A percentile compares a stretch with the other conserved stretches of the same genome.
Evolutionary conservation across 1,139 yeast genomes (phyloP).

Genomic region (Kluyveromyces sp.): DNA sequence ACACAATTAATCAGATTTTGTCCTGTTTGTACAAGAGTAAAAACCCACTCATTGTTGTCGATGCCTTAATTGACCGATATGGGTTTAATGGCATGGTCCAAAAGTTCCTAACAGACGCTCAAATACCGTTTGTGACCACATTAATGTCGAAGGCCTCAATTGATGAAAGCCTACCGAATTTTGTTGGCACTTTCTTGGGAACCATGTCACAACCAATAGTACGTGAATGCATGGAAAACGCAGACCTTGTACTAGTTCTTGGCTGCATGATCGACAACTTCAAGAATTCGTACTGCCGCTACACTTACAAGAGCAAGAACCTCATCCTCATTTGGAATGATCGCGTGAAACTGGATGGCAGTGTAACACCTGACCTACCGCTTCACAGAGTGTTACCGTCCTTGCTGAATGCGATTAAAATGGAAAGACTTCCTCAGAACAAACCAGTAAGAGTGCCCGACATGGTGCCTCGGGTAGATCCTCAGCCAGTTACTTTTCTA

Average conservation of each 20-base stretch:
- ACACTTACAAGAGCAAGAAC: slow-evolving; percentile 66
- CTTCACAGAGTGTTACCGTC: slow-evolving; percentile 58
- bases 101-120: slow-evolving; percentile 55
- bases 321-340: slow-evolving; percentile 75
- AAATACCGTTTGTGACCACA: slow-evolving; percentile 77
- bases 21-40: slow-evolving; percentile 46
- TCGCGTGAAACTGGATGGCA: slow-evolving; percentile 49
- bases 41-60: slow-evolving; percentile 69
- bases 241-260: slow-evolving; percentile 68
- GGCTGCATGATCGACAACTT: slow-evolving; percentile 80
- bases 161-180: slow-evolving; percentile 62
- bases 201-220: slow-evolving; percentile 71
- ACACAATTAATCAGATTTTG: slow-evolving; percentile 42
- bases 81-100: slow-evolving; percentile 51
- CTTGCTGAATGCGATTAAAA: slow-evolving; percentile 36
- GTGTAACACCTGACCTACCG: slow-evolving; percentile 64
- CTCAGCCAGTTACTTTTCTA: slow-evolving; percentile 33
- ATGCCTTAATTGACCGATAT: slow-evolving; percentile 81
- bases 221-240: slow-evolving; percentile 62
- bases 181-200: slow-evolving; percentile 82
- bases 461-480: slow-evolving; percentile 11
- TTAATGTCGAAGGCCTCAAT: slow-evolving; percentile 87
- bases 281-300: slow-evolving; percentile 82
- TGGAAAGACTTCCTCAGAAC: slow-evolving; percentile 32
- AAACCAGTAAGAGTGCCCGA: slow-evolving; percentile 34